Evolutionary conservation across 305 asterid genomes (phyloP).

Genomic region (Petunia hybrid): DNA sequence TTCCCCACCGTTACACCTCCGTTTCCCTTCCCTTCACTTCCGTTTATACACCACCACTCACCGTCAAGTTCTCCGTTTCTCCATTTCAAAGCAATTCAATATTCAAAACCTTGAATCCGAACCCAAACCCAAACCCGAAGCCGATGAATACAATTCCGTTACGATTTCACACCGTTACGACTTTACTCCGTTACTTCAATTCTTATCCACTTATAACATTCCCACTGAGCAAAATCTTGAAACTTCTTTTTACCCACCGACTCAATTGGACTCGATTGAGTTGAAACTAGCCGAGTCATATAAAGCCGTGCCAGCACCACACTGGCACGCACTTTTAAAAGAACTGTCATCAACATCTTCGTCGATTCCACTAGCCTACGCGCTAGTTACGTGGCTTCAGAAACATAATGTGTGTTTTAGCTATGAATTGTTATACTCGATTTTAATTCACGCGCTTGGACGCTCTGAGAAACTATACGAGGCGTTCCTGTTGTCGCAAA

Average conservation of each 20-base stretch:
- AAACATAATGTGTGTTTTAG: constrained; percentile 87
- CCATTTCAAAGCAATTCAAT: constrained; percentile 45
- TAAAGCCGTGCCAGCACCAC: constrained; percentile 87
- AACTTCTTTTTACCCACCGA: constrained; percentile 37
- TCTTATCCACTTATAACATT: constrained; percentile 56
- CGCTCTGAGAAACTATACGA: constrained; percentile 82
- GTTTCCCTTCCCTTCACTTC: constrained; percentile 42
- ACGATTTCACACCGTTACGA: constrained; percentile 62
- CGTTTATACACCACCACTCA: constrained; percentile 39
- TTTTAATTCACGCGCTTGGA: constrained; percentile 83
- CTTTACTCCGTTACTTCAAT: constrained; percentile 78
- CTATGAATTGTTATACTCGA: constrained; percentile 86
- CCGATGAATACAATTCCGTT: constrained; percentile 56
- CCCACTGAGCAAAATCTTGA: constrained; percentile 41
- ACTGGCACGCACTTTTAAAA: constrained; percentile 89
- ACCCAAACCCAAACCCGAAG: constrained; percentile 36
- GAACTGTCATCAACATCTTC: constrained; percentile 65
- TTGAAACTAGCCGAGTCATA: constrained; percentile 74
- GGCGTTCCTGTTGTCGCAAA: constrained; percentile 83
- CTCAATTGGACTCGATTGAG: constrained; percentile 63
- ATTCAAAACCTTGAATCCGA: constrained; percentile 35
- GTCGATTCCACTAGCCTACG: constrained; percentile 65
- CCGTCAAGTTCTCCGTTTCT: constrained; percentile 34
- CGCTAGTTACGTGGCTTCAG: constrained; percentile 85
- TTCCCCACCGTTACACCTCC: constrained; percentile 61